Evolutionary conservation across 352 stramenopile species (phyloP), one percentile per base, ranked within the genome.

Genomic region (Phytophthora kernoviae): DNA sequence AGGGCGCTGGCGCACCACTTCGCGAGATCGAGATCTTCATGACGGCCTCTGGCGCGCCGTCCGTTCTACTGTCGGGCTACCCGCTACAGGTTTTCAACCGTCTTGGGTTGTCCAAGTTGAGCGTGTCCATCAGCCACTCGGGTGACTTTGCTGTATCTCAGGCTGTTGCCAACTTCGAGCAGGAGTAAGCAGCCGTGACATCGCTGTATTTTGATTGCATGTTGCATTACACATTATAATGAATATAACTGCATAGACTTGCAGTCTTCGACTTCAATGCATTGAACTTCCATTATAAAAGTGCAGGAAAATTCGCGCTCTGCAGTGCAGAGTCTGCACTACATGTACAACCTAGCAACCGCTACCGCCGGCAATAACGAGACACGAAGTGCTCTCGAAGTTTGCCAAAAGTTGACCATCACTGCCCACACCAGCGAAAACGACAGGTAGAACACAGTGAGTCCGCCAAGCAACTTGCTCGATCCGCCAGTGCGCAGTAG

Each of bases 41-140:
- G 51, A 90, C 84, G 21, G 74, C 83, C 5, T 93, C 84, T 0
- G 86, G 88, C 11, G 84, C 88, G 10, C 88, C 88, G 1, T 86
- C 79, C 11, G 87, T 95, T 44, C 55, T 86, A 53, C 68, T 96
- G 15, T 87, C 87, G 15, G 88, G 88, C 44, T 75, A 87, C 63
- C 77, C 87, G 22, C 65, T 91, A 34, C 70, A 93, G 58, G 81
- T 93, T 11, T 94, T 93, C 65, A 82, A 93, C 59, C 81, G 79
- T 43, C 66, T 91, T 22, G 85, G 79, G 6, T 54, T 96, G 41
- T 76, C 68, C 26, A 88, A 81, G 48, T 66, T 96, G 52, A 90
- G 84, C 44, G 82, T 96, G 18, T 95, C 88, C 26, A 96, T 96
- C 74, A 93, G 84, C 64, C 88, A 96, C 70, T 94, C 88, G 45